A percentile compares a stretch with the other conserved stretches of the same genome.
Conservation (phyloP, 257 asterid genomes). For the Prunella vulgaris region DNA sequence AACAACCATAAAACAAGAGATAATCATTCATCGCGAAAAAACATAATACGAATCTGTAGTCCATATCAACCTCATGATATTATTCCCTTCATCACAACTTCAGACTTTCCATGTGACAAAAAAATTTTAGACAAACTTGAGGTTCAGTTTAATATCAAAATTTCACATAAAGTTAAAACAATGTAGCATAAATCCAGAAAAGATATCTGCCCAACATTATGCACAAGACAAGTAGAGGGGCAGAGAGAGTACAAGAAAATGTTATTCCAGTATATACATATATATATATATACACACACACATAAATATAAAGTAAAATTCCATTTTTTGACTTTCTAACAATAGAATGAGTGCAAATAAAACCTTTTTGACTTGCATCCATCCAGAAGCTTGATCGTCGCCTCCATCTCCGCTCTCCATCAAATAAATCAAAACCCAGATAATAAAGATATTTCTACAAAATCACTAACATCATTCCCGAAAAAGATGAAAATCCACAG, state of each 20-base stretch:
- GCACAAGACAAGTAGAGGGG: not conserved
- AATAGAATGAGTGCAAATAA: constrained; percentile 21
- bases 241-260: not conserved
- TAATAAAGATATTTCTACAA: constrained; percentile 8
- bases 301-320: not conserved
- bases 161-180: not conserved
- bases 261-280: not conserved
- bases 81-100: constrained; percentile 2
- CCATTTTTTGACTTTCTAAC: constrained; percentile 14
- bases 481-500: constrained; percentile 18
- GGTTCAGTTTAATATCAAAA: not conserved
- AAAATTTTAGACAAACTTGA: constrained; percentile 15
- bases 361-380: constrained; percentile 99
- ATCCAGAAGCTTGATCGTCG: constrained; percentile 91
- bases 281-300: not conserved
- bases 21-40: not conserved
- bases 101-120: constrained; percentile 1
- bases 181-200: constrained; percentile 8
- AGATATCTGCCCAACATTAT: not conserved
- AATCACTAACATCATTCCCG: constrained; percentile 27
- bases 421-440: constrained; percentile 11
- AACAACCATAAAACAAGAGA: not conserved
- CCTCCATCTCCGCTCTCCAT: constrained; percentile 69
- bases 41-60: constrained; percentile 6
- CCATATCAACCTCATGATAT: not conserved